These are phyloP conservation scores for Podila verticillata DNA, from an alignment of 192 early-diverging fungal species.

Conservation along the genomic window DNA sequence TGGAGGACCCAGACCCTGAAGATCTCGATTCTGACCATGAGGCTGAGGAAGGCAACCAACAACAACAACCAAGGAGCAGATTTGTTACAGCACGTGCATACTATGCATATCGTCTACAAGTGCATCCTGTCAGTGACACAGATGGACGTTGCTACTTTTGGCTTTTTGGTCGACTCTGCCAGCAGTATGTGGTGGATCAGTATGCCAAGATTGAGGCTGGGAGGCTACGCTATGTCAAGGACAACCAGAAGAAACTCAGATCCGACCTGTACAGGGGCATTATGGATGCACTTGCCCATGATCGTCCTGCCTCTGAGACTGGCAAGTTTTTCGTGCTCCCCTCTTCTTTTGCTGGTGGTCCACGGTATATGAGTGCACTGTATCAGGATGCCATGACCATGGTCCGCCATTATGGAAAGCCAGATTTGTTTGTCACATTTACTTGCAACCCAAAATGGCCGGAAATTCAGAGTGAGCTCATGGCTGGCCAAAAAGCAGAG, in stretches of 20 bases:
- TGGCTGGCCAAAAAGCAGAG: neutral
- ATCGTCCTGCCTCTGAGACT: neutral
- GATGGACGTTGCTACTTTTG: slow-evolving; percentile 11
- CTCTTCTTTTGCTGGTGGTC: slow-evolving; percentile 15
- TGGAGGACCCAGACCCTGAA: no score
- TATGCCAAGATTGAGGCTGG: slow-evolving; percentile 36
- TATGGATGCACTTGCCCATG: slow-evolving; percentile 4
- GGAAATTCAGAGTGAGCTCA: neutral
- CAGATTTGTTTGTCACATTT: slow-evolving; percentile 53
- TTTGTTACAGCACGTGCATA: slow-evolving; percentile 1
- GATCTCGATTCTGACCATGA: no score
- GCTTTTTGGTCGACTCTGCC: slow-evolving; percentile 20
- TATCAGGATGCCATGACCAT: slow-evolving; percentile 39
- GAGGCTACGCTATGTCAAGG: slow-evolving; percentile 7
- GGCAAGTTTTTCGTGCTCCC: neutral
- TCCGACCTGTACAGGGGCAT: slow-evolving; percentile 11
- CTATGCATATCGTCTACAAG: slow-evolving; percentile 21
- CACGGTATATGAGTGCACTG: slow-evolving; percentile 13
- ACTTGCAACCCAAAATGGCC: slow-evolving; percentile 30
- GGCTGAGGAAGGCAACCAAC: no score
- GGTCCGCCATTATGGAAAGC: slow-evolving; percentile 34
- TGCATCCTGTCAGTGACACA: neutral
- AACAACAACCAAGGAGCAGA: no score
- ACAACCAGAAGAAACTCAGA: slow-evolving; percentile 6
- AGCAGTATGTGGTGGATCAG: slow-evolving; percentile 44